Evolutionary conservation across 306 rosid species (phyloP).

Genomic region (Vicia villosa): DNA sequence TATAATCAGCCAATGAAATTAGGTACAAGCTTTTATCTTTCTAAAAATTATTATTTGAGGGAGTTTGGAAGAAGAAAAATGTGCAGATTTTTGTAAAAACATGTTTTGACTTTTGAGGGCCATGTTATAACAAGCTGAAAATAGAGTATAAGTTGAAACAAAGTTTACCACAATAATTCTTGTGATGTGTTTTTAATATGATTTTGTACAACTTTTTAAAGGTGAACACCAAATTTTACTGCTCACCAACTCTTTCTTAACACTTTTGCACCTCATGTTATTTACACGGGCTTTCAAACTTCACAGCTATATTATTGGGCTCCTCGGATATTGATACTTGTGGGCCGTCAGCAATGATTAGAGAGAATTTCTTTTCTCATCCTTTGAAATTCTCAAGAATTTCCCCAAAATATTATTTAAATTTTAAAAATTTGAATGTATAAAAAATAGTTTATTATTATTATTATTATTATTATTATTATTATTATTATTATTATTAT

Average conservation of each 20-base stretch:
- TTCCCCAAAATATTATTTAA: no score
- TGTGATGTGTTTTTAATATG: not conserved
- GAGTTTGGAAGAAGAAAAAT: not conserved
- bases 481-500: no score
- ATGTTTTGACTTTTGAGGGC: not conserved
- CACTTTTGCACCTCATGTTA: no score
- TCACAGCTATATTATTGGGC: not conserved
- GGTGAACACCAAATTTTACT: no score
- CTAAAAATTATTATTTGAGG: not conserved
- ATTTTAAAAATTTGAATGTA: no score
- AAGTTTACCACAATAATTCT: not conserved
- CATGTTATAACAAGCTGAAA: not conserved
- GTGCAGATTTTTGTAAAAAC: not conserved
- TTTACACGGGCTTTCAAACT: not conserved
- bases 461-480: no score
- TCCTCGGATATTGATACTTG: not conserved
- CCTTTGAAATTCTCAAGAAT: no score
- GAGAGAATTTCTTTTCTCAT: not conserved
- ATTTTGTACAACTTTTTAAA: not conserved
- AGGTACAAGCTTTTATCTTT: not conserved
- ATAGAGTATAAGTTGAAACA: not conserved
- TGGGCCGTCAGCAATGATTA: not conserved
- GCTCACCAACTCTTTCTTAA: not conserved
- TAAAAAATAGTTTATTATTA: no score
- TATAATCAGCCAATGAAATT: not conserved